These are phyloP conservation scores for Amanita pallidorosea DNA, from an alignment of 768 basidiomycete species.

Conservation along the genomic window DNA sequence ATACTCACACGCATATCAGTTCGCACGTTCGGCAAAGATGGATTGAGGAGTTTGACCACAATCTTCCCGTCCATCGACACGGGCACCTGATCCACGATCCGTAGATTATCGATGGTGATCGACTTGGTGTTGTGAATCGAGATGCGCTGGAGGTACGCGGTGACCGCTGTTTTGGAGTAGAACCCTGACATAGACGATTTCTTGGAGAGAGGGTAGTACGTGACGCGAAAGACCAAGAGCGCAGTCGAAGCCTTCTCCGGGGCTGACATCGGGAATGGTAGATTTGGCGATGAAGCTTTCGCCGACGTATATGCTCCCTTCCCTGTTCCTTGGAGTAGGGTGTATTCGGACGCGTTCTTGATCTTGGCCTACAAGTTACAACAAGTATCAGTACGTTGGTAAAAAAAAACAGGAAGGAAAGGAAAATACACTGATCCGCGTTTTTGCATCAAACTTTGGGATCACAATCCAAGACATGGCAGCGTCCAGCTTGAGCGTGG, in stretches of 20 bases:
- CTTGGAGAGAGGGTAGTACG: constrained; percentile 25
- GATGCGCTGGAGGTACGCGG: constrained; percentile 23
- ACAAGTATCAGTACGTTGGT: neutral
- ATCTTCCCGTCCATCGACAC: constrained; percentile 21
- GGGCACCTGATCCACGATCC: constrained; percentile 25
- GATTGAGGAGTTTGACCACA: constrained; percentile 19
- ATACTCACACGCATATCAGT: neutral
- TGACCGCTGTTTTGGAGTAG: constrained; percentile 19
- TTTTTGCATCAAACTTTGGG: constrained; percentile 22
- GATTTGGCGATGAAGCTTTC: constrained; percentile 29
- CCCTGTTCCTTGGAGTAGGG: constrained; percentile 22
- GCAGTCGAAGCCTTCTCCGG: constrained; percentile 28
- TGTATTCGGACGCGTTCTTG: constrained; percentile 27
- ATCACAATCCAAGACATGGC: constrained; percentile 25
- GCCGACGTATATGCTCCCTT: constrained; percentile 30
- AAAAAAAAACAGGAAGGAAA: neutral
- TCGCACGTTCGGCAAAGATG: constrained; percentile 10
- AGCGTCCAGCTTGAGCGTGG: constrained; percentile 19
- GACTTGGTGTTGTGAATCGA: constrained; percentile 25
- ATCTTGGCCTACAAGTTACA: constrained; percentile 18
- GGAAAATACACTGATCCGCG: constrained; percentile 21
- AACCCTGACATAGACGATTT: constrained; percentile 22
- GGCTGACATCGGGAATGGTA: constrained; percentile 20
- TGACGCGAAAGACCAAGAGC: constrained; percentile 28
- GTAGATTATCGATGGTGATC: constrained; percentile 13